Evolutionary conservation across 345 rosid genomes (phyloP), one percentile per base, ranked within the genome.

Genomic region (Melastoma malabathricum): DNA sequence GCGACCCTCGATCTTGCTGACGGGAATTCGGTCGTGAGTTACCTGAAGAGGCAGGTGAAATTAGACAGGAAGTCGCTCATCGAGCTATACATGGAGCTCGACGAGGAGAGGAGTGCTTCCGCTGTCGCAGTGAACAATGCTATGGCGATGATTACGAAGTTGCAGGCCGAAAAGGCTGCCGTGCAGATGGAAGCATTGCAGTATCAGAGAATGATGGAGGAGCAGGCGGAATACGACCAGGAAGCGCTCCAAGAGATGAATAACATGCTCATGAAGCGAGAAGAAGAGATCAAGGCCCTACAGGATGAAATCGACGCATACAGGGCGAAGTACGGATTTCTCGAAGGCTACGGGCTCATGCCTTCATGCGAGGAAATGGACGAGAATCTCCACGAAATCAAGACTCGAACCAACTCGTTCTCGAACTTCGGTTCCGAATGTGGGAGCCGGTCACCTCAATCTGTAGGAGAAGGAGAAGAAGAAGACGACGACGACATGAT

Each of bases 191-290:
- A 92, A 53, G 98, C 98, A 3, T 70, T 87, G 53, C 97, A 92
- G 72, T 92, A 84, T 61, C 94, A 84, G 67, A 84, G 98, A 68
- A 82, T 92, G 97, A 84, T 92, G 95, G 97, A 92, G 61, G 98
- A 92, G 65, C 88, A 87, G 68, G 93, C 94, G 18, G 88, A 87
- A 61, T 92, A 82, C 47, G 97, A 87, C 45, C 76, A 87, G 59
- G 97, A 92, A 70, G 84, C 86, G 10, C 63, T 92, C 47, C 95
- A 84, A 61, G 73, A 76, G 34, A 63, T 77, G 43, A 73, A 58
- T 13, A 71, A 68, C 51, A 58, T 78, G 56, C 72, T 84, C 15
- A 45, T 43, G 2, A 83, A 81, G 63, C 73, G 76, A 48, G 90
- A 87, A 46, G 86, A 74, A 23, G 83, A 78, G 39, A 46, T 86